A percentile compares a stretch with the other conserved stretches of the same genome.
Conservation (phyloP, 257 asterid species). For the Salvia miltiorrhiza region DNA sequence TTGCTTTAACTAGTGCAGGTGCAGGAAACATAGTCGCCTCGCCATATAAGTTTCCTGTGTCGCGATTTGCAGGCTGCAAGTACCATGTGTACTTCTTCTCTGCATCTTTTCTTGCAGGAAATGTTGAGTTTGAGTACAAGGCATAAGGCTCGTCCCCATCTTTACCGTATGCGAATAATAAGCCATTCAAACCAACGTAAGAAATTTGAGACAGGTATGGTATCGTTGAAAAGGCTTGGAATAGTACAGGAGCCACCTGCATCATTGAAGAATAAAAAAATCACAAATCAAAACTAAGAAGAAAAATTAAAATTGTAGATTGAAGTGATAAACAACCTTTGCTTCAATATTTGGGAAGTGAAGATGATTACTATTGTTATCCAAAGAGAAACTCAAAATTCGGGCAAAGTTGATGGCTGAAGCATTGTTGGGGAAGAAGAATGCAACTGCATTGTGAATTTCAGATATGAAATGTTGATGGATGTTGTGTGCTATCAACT, state of each 20-base stretch:
- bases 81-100: conserved; percentile 36
- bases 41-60: conserved; percentile 40
- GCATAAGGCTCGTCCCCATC: conserved; percentile 31
- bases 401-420: too few species aligned
- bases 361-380: too few species aligned
- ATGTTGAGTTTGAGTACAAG: conserved; percentile 49
- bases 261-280: background rate
- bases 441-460: conserved; percentile 20
- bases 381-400: too few species aligned
- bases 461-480: conserved; percentile 26
- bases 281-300: background rate
- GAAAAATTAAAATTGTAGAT: too few species aligned
- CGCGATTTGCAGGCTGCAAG: conserved; percentile 29
- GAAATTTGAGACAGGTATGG: conserved; percentile 47
- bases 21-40: conserved; percentile 26
- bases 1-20: conserved; percentile 12
- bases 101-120: conserved; percentile 9
- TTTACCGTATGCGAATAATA: conserved; percentile 38
- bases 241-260: conserved; percentile 41
- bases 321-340: background rate
- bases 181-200: conserved; percentile 46
- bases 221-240: conserved; percentile 41
- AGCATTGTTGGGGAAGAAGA: too few species aligned
- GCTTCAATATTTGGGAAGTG: too few species aligned
- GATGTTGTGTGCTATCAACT: conserved; percentile 4